phyloP scores from a whole-genome alignment of 176 grass and related monocot genomes.

The Dactylis glomerata region DNA sequence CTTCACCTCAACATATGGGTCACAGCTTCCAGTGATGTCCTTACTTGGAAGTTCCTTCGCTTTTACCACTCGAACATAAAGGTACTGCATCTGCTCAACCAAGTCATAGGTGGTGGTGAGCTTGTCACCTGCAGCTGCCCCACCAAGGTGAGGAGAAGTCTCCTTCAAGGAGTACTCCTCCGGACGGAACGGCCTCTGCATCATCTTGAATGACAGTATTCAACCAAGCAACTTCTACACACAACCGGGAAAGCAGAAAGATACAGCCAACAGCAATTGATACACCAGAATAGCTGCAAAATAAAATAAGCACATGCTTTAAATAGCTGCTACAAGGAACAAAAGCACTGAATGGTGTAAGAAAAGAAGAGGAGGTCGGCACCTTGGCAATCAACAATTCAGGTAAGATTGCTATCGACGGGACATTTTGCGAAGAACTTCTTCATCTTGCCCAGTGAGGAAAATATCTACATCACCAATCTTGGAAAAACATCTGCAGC shows the following conservation, averaged over 20 bases:
- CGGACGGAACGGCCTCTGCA: slow-evolving; percentile 54
- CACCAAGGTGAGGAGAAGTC: slow-evolving; percentile 64
- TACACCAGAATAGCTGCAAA: slow-evolving; percentile 20
- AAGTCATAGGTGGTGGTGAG: slow-evolving; percentile 69
- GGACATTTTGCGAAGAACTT: not conserved
- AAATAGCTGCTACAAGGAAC: not conserved
- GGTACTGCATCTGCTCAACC: slow-evolving; percentile 80
- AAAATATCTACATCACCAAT: slow-evolving; percentile 19
- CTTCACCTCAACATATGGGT: slow-evolving; percentile 70
- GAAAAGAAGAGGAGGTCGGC: not conserved
- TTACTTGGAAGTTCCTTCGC: slow-evolving; percentile 56
- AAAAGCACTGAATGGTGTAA: not conserved
- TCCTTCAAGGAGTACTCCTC: slow-evolving; percentile 80
- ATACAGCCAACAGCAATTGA: not conserved
- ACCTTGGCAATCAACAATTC: slow-evolving; percentile 29
- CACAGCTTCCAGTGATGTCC: slow-evolving; percentile 63
- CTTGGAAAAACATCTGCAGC: not conserved
- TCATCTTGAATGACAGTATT: slow-evolving; percentile 40
- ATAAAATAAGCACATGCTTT: not conserved
- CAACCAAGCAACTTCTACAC: not conserved
- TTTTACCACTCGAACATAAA: slow-evolving; percentile 71
- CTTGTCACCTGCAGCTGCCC: slow-evolving; percentile 53
- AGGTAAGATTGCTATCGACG: not conserved
- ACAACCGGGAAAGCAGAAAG: not conserved
- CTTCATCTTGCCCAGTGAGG: slow-evolving; percentile 11